These are phyloP conservation scores for Scenedesmus sp. DNA, from an alignment of 163 green algal genomes.

Conservation along the genomic window DNA sequence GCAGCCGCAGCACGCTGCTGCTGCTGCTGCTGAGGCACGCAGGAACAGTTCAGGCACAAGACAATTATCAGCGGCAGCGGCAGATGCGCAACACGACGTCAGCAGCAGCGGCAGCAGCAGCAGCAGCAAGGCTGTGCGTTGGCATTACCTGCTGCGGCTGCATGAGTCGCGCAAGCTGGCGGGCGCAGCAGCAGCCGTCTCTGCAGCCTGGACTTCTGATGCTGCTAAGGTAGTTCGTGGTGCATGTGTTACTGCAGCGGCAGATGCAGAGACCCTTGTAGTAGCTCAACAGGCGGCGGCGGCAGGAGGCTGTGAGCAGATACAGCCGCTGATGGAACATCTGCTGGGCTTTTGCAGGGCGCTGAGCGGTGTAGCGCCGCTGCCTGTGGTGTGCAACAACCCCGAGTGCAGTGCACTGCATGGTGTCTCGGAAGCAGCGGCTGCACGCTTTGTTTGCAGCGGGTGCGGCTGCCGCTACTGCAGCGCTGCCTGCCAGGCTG, in stretches of 20 bases:
- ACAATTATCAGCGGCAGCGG: too few species aligned
- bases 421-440: not conserved
- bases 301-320: not conserved
- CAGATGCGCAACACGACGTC: not conserved
- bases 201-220: too few species aligned
- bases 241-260: too few species aligned
- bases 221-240: too few species aligned
- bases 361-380: not conserved
- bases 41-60: too few species aligned
- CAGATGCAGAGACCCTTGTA: too few species aligned
- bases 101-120: not conserved
- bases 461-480: too few species aligned
- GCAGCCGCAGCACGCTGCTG: not conserved
- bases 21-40: not conserved
- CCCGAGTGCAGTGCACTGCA: not conserved
- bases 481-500: too few species aligned
- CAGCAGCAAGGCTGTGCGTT: too few species aligned
- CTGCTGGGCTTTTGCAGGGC: not conserved
- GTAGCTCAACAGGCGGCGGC: too few species aligned
- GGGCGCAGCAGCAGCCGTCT: too few species aligned
- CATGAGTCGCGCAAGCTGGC: not conserved
- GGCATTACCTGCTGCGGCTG: not conserved
- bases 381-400: slow-evolving; percentile 4
- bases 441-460: not conserved
- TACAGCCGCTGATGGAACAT: not conserved